These are phyloP conservation scores for Chlorella vulgaris DNA, from an alignment of 139 green algal species.

Conservation along the genomic window DNA sequence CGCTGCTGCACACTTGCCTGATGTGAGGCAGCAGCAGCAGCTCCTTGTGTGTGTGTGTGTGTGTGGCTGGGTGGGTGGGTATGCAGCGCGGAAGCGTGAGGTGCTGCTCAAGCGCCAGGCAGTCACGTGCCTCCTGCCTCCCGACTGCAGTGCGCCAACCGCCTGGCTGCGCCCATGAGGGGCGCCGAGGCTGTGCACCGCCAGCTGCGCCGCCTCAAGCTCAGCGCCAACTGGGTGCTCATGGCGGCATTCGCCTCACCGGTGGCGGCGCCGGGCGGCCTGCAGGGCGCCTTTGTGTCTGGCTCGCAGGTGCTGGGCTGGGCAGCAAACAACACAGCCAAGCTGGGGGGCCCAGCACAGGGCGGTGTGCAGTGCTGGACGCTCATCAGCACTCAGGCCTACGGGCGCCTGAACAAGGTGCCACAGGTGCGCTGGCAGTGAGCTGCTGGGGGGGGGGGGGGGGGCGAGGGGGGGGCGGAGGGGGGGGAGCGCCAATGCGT, in stretches of 20 bases:
- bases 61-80: neutral
- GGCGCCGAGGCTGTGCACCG: slow-evolving; percentile 48
- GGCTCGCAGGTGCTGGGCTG: slow-evolving; percentile 59
- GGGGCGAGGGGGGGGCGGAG: too few species aligned
- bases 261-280: slow-evolving; percentile 40
- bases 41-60: neutral
- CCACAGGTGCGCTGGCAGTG: slow-evolving; percentile 43
- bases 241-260: slow-evolving; percentile 72
- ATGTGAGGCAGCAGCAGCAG: neutral
- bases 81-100: neutral
- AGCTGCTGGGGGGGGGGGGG: too few species aligned
- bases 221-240: slow-evolving; percentile 73
- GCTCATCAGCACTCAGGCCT: slow-evolving; percentile 74
- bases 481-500: too few species aligned
- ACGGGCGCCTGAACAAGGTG: slow-evolving; percentile 57
- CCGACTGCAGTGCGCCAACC: slow-evolving; percentile 57
- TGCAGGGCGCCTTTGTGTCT: slow-evolving; percentile 69
- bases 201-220: slow-evolving; percentile 64
- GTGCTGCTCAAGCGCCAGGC: neutral
- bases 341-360: slow-evolving; percentile 47
- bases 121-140: neutral
- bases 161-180: slow-evolving; percentile 55
- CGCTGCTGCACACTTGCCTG: too few species aligned
- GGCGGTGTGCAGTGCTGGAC: slow-evolving; percentile 77
- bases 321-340: slow-evolving; percentile 81